Conservation (phyloP, 2,329 filamentous ascomycete species). For the Alternaria sp. region DNA sequence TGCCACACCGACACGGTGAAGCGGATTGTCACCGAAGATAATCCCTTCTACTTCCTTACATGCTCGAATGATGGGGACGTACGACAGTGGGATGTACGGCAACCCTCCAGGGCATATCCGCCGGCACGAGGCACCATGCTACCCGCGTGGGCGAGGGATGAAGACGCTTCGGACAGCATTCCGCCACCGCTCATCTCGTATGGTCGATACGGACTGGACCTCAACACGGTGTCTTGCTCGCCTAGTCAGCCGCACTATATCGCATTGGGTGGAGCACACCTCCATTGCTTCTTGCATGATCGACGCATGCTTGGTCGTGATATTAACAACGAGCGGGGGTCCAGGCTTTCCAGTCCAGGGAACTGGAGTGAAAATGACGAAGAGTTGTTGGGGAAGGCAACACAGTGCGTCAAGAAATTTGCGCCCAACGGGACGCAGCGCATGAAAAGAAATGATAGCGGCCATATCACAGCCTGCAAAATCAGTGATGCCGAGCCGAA, state of each 20-base stretch:
- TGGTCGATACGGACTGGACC: conserved; percentile 67
- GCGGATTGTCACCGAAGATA: conserved; percentile 73
- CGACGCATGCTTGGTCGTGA: conserved; percentile 72
- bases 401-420: conserved; percentile 71
- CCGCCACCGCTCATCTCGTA: conserved; percentile 73
- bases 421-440: conserved; percentile 66
- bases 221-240: conserved; percentile 74
- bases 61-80: conserved; percentile 76
- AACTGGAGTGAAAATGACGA: conserved; percentile 59
- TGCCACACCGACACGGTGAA: conserved; percentile 73
- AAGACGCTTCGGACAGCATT: conserved; percentile 60
- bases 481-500: conserved; percentile 74
- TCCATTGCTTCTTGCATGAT: conserved; percentile 74
- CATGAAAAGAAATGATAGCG: conserved; percentile 63
- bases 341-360: conserved; percentile 52
- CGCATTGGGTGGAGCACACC: conserved; percentile 71
- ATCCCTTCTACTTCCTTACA: conserved; percentile 72
- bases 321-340: conserved; percentile 62
- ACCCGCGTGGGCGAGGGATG: conserved; percentile 38
- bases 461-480: conserved; percentile 75
- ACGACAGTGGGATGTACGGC: conserved; percentile 71
- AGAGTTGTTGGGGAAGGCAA: conserved; percentile 66
- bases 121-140: conserved; percentile 45
- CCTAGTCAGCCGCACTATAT: conserved; percentile 74
- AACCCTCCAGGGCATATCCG: conserved; percentile 71